Conservation (phyloP, 805 yeast genomes). For the Zygosaccharomyces bisporus region DNA sequence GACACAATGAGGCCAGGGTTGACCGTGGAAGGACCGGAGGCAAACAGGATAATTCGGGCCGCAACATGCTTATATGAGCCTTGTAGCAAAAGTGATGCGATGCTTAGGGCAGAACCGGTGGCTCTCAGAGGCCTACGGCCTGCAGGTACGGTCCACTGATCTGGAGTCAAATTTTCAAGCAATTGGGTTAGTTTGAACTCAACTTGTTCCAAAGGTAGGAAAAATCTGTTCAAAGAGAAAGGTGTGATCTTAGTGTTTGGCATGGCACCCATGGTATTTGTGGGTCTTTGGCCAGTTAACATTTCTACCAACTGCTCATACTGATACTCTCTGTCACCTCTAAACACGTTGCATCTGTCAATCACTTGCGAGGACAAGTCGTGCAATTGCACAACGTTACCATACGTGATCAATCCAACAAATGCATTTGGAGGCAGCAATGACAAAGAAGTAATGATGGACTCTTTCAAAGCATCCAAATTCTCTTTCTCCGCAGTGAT, state of each 20-base stretch:
- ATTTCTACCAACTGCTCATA: constrained; percentile 54
- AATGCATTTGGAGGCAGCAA: constrained; percentile 86
- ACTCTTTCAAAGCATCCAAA: constrained; percentile 75
- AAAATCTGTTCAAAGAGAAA: constrained; percentile 55
- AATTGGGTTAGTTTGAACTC: constrained; percentile 80
- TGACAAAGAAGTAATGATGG: constrained; percentile 68
- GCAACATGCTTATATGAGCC: constrained; percentile 81
- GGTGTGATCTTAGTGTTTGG: constrained; percentile 39
- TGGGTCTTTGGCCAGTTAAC: constrained; percentile 54
- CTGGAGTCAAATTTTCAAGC: constrained; percentile 71
- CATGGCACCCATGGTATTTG: constrained; percentile 28
- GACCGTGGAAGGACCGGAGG: constrained; percentile 94
- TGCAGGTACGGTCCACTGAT: constrained; percentile 85
- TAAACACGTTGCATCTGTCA: constrained; percentile 73
- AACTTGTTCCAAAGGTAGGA: constrained; percentile 68
- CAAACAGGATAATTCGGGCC: constrained; percentile 82
- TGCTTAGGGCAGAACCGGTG: constrained; percentile 86
- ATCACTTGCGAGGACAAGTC: constrained; percentile 69
- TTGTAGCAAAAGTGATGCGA: constrained; percentile 79
- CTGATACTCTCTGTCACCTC: constrained; percentile 82
- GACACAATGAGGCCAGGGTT: constrained; percentile 94
- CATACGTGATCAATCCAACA: constrained; percentile 78
- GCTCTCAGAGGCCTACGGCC: constrained; percentile 85
- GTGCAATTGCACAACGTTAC: constrained; percentile 87
- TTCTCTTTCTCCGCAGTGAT: constrained; percentile 88